Conservation (phyloP, 2,329 filamentous ascomycete genomes). For the Amauroascus niger region DNA sequence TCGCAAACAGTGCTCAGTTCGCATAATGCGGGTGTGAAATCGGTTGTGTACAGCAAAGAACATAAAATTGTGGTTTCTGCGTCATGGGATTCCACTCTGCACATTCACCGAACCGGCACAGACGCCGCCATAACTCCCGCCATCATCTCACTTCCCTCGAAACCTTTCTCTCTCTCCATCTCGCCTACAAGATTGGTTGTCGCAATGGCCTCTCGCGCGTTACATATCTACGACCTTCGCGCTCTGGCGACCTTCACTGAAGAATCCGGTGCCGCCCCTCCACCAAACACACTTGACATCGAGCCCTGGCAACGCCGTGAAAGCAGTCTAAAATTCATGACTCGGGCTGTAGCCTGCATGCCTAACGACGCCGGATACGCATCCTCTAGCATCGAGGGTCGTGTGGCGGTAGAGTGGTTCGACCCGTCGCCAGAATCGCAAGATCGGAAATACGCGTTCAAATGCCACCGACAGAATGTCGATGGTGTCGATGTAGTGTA, state of each 20-base stretch:
- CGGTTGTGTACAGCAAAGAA: conserved; percentile 68
- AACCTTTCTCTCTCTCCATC: conserved; percentile 75
- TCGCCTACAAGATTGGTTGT: conserved; percentile 81
- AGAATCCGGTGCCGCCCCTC: conserved; percentile 36
- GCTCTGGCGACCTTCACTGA: conserved; percentile 49
- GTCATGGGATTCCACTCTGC: conserved; percentile 87
- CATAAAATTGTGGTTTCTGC: conserved; percentile 75
- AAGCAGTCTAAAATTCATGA: conserved; percentile 92
- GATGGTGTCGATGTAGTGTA: conserved; percentile 72
- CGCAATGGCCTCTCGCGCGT: conserved; percentile 86
- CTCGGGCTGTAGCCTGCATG: conserved; percentile 88
- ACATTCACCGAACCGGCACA: conserved; percentile 61
- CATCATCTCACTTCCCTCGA: conserved; percentile 64
- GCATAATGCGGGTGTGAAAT: conserved; percentile 70
- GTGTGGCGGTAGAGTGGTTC: conserved; percentile 96
- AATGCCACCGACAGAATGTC: conserved; percentile 76
- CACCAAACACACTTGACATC: conserved; percentile 42
- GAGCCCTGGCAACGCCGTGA: conserved; percentile 89
- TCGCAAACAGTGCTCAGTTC: conserved; percentile 66
- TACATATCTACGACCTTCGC: conserved; percentile 86
- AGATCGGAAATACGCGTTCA: conserved; percentile 94
- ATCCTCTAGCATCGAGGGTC: conserved; percentile 82
- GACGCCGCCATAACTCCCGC: conserved; percentile 43
- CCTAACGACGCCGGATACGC: conserved; percentile 92
- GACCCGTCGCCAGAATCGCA: conserved; percentile 80